Conservation (phyloP, 2,329 filamentous ascomycete genomes). For the Aspergillus luchuensis region DNA sequence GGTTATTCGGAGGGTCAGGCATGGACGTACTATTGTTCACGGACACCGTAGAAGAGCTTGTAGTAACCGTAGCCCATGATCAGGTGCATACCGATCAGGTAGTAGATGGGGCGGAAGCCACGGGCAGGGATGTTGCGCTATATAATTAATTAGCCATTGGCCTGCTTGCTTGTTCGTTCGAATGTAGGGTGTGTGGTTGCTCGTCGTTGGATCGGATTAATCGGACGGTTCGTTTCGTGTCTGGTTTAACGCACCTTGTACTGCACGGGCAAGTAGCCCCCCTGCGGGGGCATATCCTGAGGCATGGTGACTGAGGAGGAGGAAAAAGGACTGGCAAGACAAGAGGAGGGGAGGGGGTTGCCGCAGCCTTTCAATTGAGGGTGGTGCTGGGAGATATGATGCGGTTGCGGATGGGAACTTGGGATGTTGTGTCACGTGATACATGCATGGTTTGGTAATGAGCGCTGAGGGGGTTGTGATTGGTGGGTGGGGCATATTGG, state of each 20-base stretch:
- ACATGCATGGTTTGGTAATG: conserved; percentile 30
- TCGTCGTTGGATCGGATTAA: background rate
- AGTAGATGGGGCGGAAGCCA: conserved; percentile 80
- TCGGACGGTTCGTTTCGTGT: background rate
- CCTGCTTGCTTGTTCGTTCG: too few relatives aligned
- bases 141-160: background rate
- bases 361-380: background rate
- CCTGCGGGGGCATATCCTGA: conserved; percentile 94
- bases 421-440: conserved; percentile 33
- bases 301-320: conserved; percentile 64
- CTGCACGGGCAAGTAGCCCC: conserved; percentile 95
- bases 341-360: conserved; percentile 18
- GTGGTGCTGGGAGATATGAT: conserved; percentile 12
- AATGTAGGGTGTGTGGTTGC: too few relatives aligned
- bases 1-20: too few relatives aligned
- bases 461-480: conserved; percentile 29
- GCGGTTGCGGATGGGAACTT: conserved; percentile 31
- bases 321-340: conserved; percentile 13
- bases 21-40: conserved; percentile 77
- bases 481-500: conserved; percentile 23
- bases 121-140: conserved; percentile 89
- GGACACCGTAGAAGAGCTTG: conserved; percentile 75
- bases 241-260: conserved; percentile 72
- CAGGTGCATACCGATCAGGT: conserved; percentile 73
- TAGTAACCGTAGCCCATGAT: conserved; percentile 93